phyloP scores from a whole-genome alignment of 441 rosid genomes.

The Kokia cookei region DNA sequence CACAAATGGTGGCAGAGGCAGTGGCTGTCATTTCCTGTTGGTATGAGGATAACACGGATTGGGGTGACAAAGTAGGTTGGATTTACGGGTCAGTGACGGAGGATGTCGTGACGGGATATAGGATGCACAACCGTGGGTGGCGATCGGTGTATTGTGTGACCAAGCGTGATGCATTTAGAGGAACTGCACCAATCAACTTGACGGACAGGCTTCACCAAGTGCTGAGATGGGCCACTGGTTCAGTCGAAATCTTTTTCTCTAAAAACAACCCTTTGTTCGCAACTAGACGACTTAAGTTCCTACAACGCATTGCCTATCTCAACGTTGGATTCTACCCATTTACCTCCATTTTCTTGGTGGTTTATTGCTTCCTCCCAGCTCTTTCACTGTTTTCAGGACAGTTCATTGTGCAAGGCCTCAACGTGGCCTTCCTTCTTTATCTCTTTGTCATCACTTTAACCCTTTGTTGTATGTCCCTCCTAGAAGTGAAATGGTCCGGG shows the following conservation, averaged over 20 bases:
- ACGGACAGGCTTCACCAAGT: constrained; percentile 93
- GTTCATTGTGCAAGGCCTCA: constrained; percentile 66
- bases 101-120: constrained; percentile 91
- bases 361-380: constrained; percentile 85
- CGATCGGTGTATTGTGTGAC: constrained; percentile 81
- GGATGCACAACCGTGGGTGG: constrained; percentile 98
- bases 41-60: constrained; percentile 91
- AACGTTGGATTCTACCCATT: constrained; percentile 89
- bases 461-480: constrained; percentile 56
- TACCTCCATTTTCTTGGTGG: constrained; percentile 69
- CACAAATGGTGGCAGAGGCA: constrained; percentile 92
- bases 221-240: constrained; percentile 91
- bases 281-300: constrained; percentile 68
- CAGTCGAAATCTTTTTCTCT: constrained; percentile 86
- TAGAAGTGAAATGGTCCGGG: constrained; percentile 89
- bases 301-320: constrained; percentile 76
- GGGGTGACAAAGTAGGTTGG: constrained; percentile 93
- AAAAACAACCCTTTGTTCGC: constrained; percentile 71
- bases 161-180: constrained; percentile 82
- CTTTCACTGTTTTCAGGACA: constrained; percentile 74
- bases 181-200: constrained; percentile 85
- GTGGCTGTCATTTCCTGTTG: constrained; percentile 93
- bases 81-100: constrained; percentile 95
- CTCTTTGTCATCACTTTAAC: constrained; percentile 64
- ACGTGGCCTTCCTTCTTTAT: constrained; percentile 54